Evolutionary conservation across 108 stramenopile genomes (phyloP).

Genomic region (Nitzschia putrida): DNA sequence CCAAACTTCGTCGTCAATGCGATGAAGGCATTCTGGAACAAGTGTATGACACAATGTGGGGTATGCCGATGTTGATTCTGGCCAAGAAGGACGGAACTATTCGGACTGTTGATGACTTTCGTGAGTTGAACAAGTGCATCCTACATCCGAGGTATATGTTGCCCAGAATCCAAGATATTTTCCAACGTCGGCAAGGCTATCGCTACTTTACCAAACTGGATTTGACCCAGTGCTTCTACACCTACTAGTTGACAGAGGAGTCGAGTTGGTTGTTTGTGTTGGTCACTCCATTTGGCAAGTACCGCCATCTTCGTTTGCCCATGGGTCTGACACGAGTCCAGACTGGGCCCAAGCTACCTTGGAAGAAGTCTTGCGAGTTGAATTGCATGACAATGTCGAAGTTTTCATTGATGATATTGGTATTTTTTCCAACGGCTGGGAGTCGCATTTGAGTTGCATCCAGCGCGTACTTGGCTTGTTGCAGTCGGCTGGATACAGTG

Average conservation of each 20-base stretch:
- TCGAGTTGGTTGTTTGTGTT: constrained; percentile 15
- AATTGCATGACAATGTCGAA: constrained; percentile 4
- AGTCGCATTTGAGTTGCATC: constrained; percentile 22
- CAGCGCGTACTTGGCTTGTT: too few relatives aligned
- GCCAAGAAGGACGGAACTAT: constrained; percentile 50
- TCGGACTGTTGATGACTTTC: constrained; percentile 29
- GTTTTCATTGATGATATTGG: constrained; percentile 25
- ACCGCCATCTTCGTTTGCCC: constrained; percentile 40
- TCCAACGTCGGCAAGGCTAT: constrained; percentile 38
- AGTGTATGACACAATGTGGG: constrained; percentile 26
- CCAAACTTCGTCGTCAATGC: constrained; percentile 26
- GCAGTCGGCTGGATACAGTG: constrained; percentile 11
- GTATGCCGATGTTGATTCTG: too few relatives aligned
- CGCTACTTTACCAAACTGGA: constrained; percentile 48
- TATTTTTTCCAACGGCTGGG: too few relatives aligned
- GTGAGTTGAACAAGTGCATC: too few relatives aligned
- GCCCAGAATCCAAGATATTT: constrained; percentile 39
- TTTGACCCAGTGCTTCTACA: constrained; percentile 45
- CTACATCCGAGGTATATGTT: too few relatives aligned
- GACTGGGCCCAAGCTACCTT: constrained; percentile 26
- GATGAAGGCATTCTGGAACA: constrained; percentile 22
- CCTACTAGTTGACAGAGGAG: too few relatives aligned
- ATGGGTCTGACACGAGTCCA: constrained; percentile 38
- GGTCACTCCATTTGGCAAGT: constrained; percentile 50
- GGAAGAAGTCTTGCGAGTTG: neutral